These are phyloP conservation scores for Pneumocystis sp. DNA, from an alignment of 1,139 yeast species.

Conservation along the genomic window DNA sequence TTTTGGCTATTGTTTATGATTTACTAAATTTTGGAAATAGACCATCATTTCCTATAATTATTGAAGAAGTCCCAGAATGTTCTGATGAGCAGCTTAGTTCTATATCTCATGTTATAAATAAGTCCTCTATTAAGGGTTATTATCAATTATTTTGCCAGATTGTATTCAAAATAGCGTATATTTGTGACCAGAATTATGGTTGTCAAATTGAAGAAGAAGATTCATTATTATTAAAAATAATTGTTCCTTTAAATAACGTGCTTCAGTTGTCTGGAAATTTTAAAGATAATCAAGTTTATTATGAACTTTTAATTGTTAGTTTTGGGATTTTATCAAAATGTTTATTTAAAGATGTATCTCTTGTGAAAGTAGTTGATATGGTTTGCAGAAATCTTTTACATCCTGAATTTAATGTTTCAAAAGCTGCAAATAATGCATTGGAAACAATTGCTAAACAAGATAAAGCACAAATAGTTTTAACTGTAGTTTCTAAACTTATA, in stretches of 20 bases:
- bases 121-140: conserved; percentile 15
- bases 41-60: conserved; percentile 56
- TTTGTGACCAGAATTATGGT: conserved; percentile 53
- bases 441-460: conserved; percentile 50
- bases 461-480: conserved; percentile 58
- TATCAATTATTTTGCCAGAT: conserved; percentile 67
- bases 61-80: conserved; percentile 6
- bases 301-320: conserved; percentile 54
- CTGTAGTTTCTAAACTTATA: conserved; percentile 63
- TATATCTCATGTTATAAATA: not conserved
- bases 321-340: conserved; percentile 62
- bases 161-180: conserved; percentile 40
- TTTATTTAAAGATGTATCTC: conserved; percentile 37
- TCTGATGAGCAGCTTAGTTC: not conserved
- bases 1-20: conserved; percentile 54
- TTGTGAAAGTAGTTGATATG: conserved; percentile 54
- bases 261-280: conserved; percentile 1
- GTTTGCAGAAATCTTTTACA: conserved; percentile 66
- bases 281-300: conserved; percentile 24
- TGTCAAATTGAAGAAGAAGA: conserved; percentile 15
- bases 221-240: not conserved
- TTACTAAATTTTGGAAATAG: conserved; percentile 34
- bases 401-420: conserved; percentile 43
- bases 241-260: not conserved
- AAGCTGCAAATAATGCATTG: conserved; percentile 49